phyloP scores from a whole-genome alignment of 768 basidiomycete species.

The Mycena polygramma region DNA sequence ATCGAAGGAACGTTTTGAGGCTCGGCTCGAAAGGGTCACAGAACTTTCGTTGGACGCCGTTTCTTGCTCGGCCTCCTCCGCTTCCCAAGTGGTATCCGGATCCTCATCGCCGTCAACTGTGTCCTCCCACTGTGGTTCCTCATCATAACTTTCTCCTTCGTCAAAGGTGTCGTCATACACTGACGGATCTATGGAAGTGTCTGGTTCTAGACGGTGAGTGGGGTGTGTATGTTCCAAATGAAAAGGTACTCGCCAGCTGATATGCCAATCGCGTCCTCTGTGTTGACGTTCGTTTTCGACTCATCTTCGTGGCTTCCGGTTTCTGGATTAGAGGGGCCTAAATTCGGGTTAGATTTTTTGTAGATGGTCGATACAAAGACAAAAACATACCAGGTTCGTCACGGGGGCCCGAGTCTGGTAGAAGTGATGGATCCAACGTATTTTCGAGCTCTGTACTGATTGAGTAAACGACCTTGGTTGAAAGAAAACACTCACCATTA shows the following conservation, averaged over 20 bases:
- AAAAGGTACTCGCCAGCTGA: slow-evolving; percentile 15
- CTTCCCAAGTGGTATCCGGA: slow-evolving; percentile 59
- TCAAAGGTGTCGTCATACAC: slow-evolving; percentile 36
- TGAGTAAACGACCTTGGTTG: background rate
- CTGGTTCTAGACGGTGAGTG: slow-evolving; percentile 12
- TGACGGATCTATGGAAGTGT: slow-evolving; percentile 33
- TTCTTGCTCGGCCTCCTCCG: slow-evolving; percentile 59
- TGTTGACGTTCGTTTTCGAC: slow-evolving; percentile 45
- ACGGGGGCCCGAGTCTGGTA: background rate
- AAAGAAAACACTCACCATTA: slow-evolving; percentile 29
- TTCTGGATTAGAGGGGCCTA: slow-evolving; percentile 14
- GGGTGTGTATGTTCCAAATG: too few species aligned
- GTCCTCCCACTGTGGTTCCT: slow-evolving; percentile 55
- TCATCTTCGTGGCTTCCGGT: slow-evolving; percentile 40
- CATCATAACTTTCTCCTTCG: slow-evolving; percentile 45
- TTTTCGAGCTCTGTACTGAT: slow-evolving; percentile 19
- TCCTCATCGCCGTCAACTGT: slow-evolving; percentile 62
- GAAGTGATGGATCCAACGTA: background rate
- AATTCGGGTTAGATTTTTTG: background rate
- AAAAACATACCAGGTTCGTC: slow-evolving; percentile 21
- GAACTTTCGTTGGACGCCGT: slow-evolving; percentile 66
- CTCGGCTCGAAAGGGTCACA: slow-evolving; percentile 67
- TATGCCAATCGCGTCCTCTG: slow-evolving; percentile 23
- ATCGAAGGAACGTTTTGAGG: slow-evolving; percentile 71
- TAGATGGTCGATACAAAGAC: background rate